These are phyloP conservation scores for Centaurea solstitialis DNA, from an alignment of 129 eudicot species.

Conservation along the genomic window DNA sequence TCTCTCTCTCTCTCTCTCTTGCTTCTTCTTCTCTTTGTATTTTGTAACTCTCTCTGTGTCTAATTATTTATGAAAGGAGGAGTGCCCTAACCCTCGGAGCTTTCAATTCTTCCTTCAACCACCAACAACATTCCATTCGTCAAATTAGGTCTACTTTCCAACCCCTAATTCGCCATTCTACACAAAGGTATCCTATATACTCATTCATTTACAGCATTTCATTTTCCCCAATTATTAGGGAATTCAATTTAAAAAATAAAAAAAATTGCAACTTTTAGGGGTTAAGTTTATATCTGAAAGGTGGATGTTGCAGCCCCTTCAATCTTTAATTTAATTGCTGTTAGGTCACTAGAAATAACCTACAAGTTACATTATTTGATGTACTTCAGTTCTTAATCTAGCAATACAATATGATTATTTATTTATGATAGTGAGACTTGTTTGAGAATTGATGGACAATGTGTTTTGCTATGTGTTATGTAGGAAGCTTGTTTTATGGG, in stretches of 20 bases:
- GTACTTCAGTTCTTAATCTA: too few species aligned
- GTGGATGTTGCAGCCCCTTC: too few species aligned
- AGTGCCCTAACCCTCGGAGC: slow-evolving; percentile 32
- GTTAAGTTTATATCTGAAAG: neutral
- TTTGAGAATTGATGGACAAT: neutral
- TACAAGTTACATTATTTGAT: too few species aligned
- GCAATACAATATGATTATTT: too few species aligned
- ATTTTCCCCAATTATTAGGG: slow-evolving; percentile 8
- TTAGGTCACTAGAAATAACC: too few species aligned
- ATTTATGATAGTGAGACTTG: neutral
- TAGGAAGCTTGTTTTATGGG: neutral
- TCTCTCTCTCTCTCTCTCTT: slow-evolving; percentile 5
- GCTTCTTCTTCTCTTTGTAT: neutral
- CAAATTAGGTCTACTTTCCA: slow-evolving; percentile 9
- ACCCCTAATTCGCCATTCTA: slow-evolving; percentile 30
- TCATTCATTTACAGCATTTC: neutral
- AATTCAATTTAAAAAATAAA: neutral
- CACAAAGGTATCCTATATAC: slow-evolving; percentile 13
- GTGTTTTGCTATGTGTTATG: neutral
- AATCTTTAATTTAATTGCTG: neutral
- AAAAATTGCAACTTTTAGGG: slow-evolving; percentile 8
- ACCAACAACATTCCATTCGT: slow-evolving; percentile 2
- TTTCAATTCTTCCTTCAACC: slow-evolving; percentile 27
- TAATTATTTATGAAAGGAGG: slow-evolving; percentile 24
- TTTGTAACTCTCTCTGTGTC: neutral